A percentile compares a stretch with the other conserved stretches of the same genome.
These are phyloP conservation scores for Mycena belliarum DNA, from an alignment of 768 basidiomycete species.

Conservation along the genomic window DNA sequence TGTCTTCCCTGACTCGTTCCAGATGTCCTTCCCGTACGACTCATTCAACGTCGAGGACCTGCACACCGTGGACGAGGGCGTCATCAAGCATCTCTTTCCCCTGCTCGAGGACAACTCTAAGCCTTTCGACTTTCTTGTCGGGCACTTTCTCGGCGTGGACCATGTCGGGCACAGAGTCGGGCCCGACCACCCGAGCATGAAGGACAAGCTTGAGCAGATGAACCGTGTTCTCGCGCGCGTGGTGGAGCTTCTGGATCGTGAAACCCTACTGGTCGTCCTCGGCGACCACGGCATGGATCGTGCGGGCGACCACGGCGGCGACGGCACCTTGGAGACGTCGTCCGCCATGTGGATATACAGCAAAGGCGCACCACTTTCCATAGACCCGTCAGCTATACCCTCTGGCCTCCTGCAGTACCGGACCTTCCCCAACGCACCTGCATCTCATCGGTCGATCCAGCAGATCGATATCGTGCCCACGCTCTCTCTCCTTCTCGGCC, in stretches of 20 bases:
- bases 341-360: slow-evolving; percentile 92
- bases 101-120: slow-evolving; percentile 55
- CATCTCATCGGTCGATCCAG: slow-evolving; percentile 66
- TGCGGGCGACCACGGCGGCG: slow-evolving; percentile 94
- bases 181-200: slow-evolving; percentile 86
- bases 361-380: slow-evolving; percentile 59
- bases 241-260: slow-evolving; percentile 74
- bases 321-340: slow-evolving; percentile 81
- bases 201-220: slow-evolving; percentile 85
- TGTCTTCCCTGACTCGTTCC: slow-evolving; percentile 79
- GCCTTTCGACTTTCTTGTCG: slow-evolving; percentile 86
- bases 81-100: slow-evolving; percentile 81
- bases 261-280: slow-evolving; percentile 87
- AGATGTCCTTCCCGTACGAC: slow-evolving; percentile 83
- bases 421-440: slow-evolving; percentile 59
- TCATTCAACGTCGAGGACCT: slow-evolving; percentile 99
- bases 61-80: slow-evolving; percentile 92
- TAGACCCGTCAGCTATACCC: slow-evolving; percentile 39
- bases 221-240: slow-evolving; percentile 73
- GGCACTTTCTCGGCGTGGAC: slow-evolving; percentile 94
- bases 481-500: slow-evolving; percentile 83
- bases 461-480: slow-evolving; percentile 95
- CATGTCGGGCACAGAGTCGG: slow-evolving; percentile 96
- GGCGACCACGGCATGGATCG: slow-evolving; percentile 99
- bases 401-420: slow-evolving; percentile 52